Conservation (phyloP, 768 basidiomycete genomes). For the Kwoniella newhampshirensis region DNA sequence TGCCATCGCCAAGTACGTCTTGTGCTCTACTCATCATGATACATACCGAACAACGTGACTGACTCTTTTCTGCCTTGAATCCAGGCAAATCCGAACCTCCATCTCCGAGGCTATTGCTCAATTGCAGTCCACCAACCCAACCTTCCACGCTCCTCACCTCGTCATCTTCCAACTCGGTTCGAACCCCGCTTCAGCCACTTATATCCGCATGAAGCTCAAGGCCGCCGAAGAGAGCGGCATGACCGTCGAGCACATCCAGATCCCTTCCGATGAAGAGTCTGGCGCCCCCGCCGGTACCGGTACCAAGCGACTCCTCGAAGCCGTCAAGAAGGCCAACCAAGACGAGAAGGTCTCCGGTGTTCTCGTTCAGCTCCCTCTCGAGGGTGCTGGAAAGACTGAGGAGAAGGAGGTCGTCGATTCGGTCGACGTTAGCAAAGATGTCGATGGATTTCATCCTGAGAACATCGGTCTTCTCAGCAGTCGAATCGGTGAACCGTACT, state of each 20-base stretch:
- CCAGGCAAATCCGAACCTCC: conserved; percentile 74
- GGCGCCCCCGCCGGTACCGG: conserved; percentile 40
- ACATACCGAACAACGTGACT: conserved; percentile 11
- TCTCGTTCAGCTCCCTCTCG: conserved; percentile 90
- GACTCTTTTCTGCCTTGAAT: no score
- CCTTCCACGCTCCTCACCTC: conserved; percentile 78
- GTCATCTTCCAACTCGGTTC: conserved; percentile 92
- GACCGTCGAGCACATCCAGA: conserved; percentile 71
- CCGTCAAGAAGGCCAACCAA: conserved; percentile 77
- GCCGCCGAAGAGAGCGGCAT: conserved; percentile 94
- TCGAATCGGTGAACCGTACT: conserved; percentile 81
- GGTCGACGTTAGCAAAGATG: conserved; percentile 88
- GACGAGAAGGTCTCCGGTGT: conserved; percentile 82
- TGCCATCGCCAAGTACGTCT: conserved; percentile 72
- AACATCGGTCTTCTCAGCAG: conserved; percentile 95
- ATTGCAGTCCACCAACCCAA: conserved; percentile 69
- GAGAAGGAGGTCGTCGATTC: conserved; percentile 93
- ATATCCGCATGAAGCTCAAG: conserved; percentile 97
- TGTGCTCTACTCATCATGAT: no score
- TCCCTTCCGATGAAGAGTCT: conserved; percentile 50
- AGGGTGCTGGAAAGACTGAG: conserved; percentile 74
- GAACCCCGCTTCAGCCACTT: conserved; percentile 83
- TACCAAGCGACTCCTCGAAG: conserved; percentile 71
- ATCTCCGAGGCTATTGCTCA: conserved; percentile 70
- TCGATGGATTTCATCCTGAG: conserved; percentile 98